Evolutionary conservation across 2,329 filamentous ascomycete genomes (phyloP), one percentile per base, ranked within the genome.

Genomic region (Ophidiomyces ophidiicola): DNA sequence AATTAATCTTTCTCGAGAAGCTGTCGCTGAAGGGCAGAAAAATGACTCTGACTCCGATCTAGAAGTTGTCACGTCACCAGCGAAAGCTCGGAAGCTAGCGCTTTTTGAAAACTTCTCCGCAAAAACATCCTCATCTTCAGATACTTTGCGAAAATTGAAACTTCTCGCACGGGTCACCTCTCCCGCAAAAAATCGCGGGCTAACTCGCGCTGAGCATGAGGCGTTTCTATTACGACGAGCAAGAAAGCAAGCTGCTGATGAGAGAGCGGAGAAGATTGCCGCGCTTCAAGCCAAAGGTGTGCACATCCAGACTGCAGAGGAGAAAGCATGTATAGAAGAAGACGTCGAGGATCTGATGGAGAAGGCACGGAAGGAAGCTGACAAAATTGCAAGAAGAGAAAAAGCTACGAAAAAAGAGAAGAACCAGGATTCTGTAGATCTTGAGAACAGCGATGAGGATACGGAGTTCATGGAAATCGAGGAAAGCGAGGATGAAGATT

Each of bases 261-360:
- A 90, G 56, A 78, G 84, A 38, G 75, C 83, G 44, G 78, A 83
- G 48, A 80, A 80, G 40, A 71, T 96, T 14, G 76, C 84, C 41
- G 71, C 78, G 49, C 70, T 98, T 28, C 77, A 74, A 52, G 78
- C 80, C 7, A 85, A 82, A 59, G 90, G 90, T 5, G 71, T 94
- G 18, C 66, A 80, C 17, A 69, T 96, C 12, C 80, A 87, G 57
- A 94, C 83, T 0, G 76, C 79, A 2, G 88, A 94, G 59, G 87
- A 98, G 57, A 76, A 83, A 14, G 82, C 87, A 53, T 74, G 76
- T 23, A 81, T 93, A 55, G 76, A 85, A 58, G 77, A 82, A 42
- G 77, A 87, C 43, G 76, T 94, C 8, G 90, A 96, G 50, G 81
- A 94, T 52, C 72, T 96, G 44, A 74, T 96, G 18, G 80, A 88